Conservation (phyloP, 306 rosid genomes). For the Astragalus glycyphyllos region DNA sequence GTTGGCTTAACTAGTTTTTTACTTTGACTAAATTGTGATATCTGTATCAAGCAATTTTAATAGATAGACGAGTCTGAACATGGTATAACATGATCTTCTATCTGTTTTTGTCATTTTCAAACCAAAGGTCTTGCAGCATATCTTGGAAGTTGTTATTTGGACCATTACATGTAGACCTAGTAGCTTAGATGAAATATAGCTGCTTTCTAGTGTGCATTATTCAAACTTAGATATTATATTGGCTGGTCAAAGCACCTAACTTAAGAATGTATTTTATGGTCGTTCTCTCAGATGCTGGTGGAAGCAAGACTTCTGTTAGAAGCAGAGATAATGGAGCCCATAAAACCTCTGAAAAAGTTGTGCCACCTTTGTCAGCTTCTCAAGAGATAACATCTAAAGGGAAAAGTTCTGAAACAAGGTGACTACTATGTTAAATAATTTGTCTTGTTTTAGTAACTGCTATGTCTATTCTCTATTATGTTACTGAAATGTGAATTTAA, state of each 20-base stretch:
- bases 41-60: conserved; percentile 28
- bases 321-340: conserved; percentile 72
- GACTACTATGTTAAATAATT: conserved; percentile 22
- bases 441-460: conserved; percentile 8
- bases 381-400: conserved; percentile 68
- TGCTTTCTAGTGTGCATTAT: conserved; percentile 30
- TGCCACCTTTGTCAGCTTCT: conserved; percentile 53
- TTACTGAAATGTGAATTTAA: conserved; percentile 36
- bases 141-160: conserved; percentile 27
- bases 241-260: conserved; percentile 37
- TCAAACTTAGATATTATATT: conserved; percentile 40
- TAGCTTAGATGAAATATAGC: conserved; percentile 34
- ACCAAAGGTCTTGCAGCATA: conserved; percentile 37
- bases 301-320: conserved; percentile 67
- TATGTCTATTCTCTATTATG: conserved; percentile 5
- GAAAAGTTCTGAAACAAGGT: conserved; percentile 67
- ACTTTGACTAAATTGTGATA: conserved; percentile 15
- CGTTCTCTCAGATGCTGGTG: conserved; percentile 67
- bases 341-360: conserved; percentile 68
- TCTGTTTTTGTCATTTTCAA: conserved; percentile 35
- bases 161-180: conserved; percentile 22
- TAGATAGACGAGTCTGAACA: conserved; percentile 28
- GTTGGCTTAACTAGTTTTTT: conserved; percentile 24
- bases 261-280: conserved; percentile 39
- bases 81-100: conserved; percentile 32